phyloP scores from a whole-genome alignment of 2,329 filamentous ascomycete genomes.

The Pyricularia sp. region DNA sequence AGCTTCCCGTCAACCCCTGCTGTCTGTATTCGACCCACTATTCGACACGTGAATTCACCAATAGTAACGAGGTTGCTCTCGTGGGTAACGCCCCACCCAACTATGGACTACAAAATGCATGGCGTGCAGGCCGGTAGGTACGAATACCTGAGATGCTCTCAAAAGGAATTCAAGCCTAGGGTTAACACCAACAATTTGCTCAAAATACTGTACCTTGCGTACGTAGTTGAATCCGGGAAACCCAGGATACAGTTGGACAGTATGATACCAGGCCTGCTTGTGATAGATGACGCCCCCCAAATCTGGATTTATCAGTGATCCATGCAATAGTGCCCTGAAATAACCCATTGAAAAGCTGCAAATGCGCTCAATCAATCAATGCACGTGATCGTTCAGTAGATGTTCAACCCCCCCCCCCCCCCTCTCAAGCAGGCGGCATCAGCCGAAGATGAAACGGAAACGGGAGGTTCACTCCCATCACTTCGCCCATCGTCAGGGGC shows the following conservation, averaged over 20 bases:
- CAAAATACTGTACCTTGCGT: no score
- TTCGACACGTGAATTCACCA: background rate
- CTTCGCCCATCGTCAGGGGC: background rate
- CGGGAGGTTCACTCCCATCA: background rate
- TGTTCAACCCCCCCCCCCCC: background rate
- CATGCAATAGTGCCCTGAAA: slow-evolving; percentile 3
- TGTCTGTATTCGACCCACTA: background rate
- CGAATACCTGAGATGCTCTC: no score
- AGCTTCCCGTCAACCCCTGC: background rate
- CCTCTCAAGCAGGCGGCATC: background rate
- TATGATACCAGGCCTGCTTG: background rate
- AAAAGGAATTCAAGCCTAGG: no score
- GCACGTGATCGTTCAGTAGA: background rate
- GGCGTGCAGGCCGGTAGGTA: background rate
- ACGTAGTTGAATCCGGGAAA: no score
- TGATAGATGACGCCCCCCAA: background rate
- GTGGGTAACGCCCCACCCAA: background rate
- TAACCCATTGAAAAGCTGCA: background rate
- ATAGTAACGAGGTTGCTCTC: background rate
- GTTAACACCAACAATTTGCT: no score
- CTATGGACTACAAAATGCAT: background rate
- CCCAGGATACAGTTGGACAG: no score
- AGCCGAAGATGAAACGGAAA: background rate
- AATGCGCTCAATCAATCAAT: background rate
- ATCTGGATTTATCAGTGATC: background rate